Percentiles rank a stretch among this genome's conserved stretches.
phyloP scores from a whole-genome alignment of 306 rosid genomes.

The Carpinus viminea region DNA sequence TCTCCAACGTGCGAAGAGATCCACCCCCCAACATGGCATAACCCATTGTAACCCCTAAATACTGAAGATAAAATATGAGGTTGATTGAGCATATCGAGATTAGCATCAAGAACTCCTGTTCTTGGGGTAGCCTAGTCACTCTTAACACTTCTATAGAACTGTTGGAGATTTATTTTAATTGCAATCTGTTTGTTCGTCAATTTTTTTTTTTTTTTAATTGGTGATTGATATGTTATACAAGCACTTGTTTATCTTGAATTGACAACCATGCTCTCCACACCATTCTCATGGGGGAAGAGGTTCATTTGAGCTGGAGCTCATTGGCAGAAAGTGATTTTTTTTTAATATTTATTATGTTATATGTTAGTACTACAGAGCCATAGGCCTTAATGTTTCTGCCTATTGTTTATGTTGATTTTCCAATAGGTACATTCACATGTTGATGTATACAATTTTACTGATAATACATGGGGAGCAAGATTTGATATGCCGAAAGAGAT shows the following conservation, averaged over 20 bases:
- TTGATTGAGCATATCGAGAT: constrained; percentile 9
- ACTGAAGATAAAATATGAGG: neutral
- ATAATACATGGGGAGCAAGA: constrained; percentile 70
- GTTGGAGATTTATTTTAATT: neutral
- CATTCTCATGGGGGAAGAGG: neutral
- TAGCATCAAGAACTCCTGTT: neutral
- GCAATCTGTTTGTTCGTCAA: neutral
- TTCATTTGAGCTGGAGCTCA: neutral
- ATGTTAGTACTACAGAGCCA: constrained; percentile 1
- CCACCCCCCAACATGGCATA: too few species aligned
- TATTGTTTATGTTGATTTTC: constrained; percentile 1
- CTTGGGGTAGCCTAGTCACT: neutral
- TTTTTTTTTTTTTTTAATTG: neutral
- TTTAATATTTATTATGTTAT: neutral
- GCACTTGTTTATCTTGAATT: neutral
- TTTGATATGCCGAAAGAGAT: constrained; percentile 96
- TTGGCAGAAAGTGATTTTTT: neutral
- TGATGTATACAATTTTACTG: constrained; percentile 73
- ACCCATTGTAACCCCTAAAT: too few species aligned
- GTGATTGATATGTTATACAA: neutral
- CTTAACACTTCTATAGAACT: neutral
- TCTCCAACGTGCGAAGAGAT: too few species aligned
- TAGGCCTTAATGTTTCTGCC: constrained; percentile 8
- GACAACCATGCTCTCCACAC: neutral
- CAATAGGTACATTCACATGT: constrained; percentile 89